A percentile compares a stretch with the other conserved stretches of the same genome.
These are phyloP conservation scores for Miamiensis avidus DNA, from an alignment of 169 alveolate species.

Conservation along the genomic window DNA sequence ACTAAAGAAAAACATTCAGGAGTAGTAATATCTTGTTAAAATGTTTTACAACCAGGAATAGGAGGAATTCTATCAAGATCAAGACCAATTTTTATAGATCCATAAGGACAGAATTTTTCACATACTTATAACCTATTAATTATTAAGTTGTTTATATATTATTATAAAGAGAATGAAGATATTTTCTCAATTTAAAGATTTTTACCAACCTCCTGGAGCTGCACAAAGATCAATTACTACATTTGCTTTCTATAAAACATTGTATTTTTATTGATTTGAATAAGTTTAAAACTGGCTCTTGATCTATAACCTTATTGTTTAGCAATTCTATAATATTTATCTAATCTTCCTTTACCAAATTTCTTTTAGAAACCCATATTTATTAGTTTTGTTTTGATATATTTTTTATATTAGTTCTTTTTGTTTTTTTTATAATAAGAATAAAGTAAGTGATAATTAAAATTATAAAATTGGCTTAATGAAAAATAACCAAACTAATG, in stretches of 20 bases:
- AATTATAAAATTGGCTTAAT: no score
- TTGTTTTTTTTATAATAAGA: no score
- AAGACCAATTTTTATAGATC: conserved; percentile 95
- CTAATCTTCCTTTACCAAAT: conserved; percentile 92
- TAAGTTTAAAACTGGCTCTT: conserved; percentile 98
- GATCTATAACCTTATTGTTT: conserved; percentile 99
- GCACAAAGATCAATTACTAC: conserved; percentile 97
- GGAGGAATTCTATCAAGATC: conserved; percentile 98
- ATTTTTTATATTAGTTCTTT: no score
- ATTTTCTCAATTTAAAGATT: conserved; percentile 94
- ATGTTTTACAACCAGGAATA: conserved; percentile 94
- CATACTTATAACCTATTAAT: conserved; percentile 49
- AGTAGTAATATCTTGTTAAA: conserved; percentile 95
- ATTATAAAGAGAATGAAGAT: no score
- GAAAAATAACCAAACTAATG: no score
- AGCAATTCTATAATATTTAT: conserved; percentile 96
- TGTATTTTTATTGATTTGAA: conserved; percentile 96
- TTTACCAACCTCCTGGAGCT: conserved; percentile 99
- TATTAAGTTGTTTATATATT: no score
- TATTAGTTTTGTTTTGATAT: no score
- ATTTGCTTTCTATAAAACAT: conserved; percentile 77
- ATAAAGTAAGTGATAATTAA: no score
- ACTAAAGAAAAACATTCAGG: conserved; percentile 55
- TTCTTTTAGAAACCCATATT: no score
- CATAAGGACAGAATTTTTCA: conserved; percentile 83